Evolutionary conservation across 1,139 yeast species (phyloP).

Genomic region (Saccharomycopsis crataegensis): DNA sequence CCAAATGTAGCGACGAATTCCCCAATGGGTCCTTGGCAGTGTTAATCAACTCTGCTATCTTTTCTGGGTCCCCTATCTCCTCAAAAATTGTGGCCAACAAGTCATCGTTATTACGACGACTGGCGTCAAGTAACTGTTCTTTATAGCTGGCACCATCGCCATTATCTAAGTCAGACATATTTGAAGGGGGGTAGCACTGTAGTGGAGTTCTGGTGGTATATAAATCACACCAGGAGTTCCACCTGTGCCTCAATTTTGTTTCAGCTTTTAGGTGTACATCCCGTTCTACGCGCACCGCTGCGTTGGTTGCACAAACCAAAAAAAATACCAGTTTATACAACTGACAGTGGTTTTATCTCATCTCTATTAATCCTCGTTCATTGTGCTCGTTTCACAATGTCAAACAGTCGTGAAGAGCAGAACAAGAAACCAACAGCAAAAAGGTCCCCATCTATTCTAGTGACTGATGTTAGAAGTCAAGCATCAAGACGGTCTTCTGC

Average conservation of each 20-base stretch:
- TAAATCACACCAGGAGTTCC: too few relatives aligned
- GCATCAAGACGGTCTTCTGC: constrained; percentile 56
- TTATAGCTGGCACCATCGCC: constrained; percentile 63
- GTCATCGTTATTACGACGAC: constrained; percentile 83
- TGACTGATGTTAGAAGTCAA: constrained; percentile 74
- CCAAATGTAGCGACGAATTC: constrained; percentile 77
- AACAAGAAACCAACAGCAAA: constrained; percentile 58
- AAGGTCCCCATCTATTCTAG: constrained; percentile 87
- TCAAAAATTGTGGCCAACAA: constrained; percentile 51
- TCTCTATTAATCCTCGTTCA: too few relatives aligned
- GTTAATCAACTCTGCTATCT: constrained; percentile 59
- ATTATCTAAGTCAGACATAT: constrained; percentile 20
- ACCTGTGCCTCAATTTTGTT: not conserved
- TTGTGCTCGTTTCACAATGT: too few relatives aligned
- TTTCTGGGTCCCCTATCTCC: constrained; percentile 31
- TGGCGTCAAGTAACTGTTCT: constrained; percentile 81
- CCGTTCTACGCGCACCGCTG: not conserved
- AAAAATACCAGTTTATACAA: too few relatives aligned
- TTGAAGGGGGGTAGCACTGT: not conserved
- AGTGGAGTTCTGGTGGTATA: not conserved
- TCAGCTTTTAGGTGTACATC: not conserved
- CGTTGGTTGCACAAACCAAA: not conserved
- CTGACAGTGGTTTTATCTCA: too few relatives aligned
- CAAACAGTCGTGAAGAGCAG: too few relatives aligned
- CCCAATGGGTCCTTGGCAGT: constrained; percentile 68